Conservation (phyloP, 176 grass and related monocot genomes). For the Phragmites australis region DNA sequence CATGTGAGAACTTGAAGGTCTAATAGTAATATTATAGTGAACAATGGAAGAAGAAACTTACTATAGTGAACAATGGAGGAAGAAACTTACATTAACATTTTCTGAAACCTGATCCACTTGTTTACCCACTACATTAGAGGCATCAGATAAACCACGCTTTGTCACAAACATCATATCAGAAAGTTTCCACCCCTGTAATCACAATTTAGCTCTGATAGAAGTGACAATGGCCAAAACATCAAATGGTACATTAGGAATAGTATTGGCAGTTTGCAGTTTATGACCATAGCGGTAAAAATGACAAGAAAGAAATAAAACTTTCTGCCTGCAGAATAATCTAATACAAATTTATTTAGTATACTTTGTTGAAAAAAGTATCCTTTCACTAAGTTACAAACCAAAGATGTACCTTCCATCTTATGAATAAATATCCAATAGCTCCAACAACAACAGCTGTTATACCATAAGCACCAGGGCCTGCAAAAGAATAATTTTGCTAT, state of each 20-base stretch:
- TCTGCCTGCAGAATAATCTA: background rate
- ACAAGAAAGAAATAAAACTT: slow-evolving; percentile 1
- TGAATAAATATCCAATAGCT: slow-evolving; percentile 78
- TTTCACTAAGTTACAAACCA: background rate
- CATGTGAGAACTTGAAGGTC: background rate
- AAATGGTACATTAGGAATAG: slow-evolving; percentile 15
- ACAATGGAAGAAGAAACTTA: slow-evolving; percentile 32
- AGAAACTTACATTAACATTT: slow-evolving; percentile 69
- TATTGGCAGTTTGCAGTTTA: background rate
- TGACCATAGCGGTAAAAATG: slow-evolving; percentile 10
- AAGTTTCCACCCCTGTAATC: slow-evolving; percentile 82
- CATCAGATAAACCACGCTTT: slow-evolving; percentile 72
- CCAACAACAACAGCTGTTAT: slow-evolving; percentile 71
- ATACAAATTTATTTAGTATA: background rate
- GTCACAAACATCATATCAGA: slow-evolving; percentile 98
- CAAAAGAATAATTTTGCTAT: background rate
- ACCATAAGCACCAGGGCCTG: slow-evolving; percentile 56
- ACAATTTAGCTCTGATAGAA: slow-evolving; percentile 32
- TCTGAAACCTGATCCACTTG: slow-evolving; percentile 87
- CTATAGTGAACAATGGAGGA: slow-evolving; percentile 33
- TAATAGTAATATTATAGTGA: background rate
- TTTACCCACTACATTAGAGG: slow-evolving; percentile 70
- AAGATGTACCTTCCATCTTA: slow-evolving; percentile 83
- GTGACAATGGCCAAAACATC: slow-evolving; percentile 9
- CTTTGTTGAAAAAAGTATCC: background rate